Evolutionary conservation across 257 asterid species (phyloP).

Genomic region (Leonotis leonurus): DNA sequence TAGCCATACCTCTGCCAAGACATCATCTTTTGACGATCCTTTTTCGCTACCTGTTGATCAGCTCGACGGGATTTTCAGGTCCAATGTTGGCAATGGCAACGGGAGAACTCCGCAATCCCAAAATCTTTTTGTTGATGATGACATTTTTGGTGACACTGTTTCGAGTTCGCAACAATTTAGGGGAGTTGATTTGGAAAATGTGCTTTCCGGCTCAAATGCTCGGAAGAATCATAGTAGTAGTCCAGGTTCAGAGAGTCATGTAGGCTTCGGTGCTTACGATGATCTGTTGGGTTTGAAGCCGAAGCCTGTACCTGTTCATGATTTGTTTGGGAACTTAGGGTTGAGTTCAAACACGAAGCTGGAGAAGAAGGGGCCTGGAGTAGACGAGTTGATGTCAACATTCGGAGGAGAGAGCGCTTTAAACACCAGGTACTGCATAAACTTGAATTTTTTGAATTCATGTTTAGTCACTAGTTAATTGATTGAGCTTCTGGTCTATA

Average conservation of each 20-base stretch:
- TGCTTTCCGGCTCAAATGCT: slow-evolving; percentile 31
- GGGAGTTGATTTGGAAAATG: slow-evolving; percentile 49
- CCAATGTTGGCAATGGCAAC: slow-evolving; percentile 22
- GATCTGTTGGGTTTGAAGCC: slow-evolving; percentile 37
- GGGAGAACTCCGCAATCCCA: slow-evolving; percentile 20
- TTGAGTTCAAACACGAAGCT: slow-evolving; percentile 18
- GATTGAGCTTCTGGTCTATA: background rate
- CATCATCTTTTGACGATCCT: slow-evolving; percentile 32
- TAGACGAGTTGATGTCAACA: slow-evolving; percentile 54
- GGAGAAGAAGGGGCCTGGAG: slow-evolving; percentile 26
- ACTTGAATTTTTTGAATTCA: slow-evolving; percentile 4
- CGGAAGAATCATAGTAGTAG: background rate
- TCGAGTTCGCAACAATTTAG: slow-evolving; percentile 31
- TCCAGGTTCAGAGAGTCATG: slow-evolving; percentile 12
- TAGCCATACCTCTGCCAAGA: background rate
- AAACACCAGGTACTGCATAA: slow-evolving; percentile 18
- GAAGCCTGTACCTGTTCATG: slow-evolving; percentile 33
- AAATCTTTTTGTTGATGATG: slow-evolving; percentile 29
- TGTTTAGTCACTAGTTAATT: background rate
- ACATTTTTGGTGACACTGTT: slow-evolving; percentile 43
- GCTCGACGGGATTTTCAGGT: slow-evolving; percentile 60
- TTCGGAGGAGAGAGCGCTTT: slow-evolving; percentile 40
- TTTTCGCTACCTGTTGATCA: slow-evolving; percentile 50
- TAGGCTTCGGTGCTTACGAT: slow-evolving; percentile 24
- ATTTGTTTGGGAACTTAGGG: slow-evolving; percentile 46